Base-by-base conservation (phyloP, 108 stramenopile species). In the Pseudonitzschia multiseries region DNA sequence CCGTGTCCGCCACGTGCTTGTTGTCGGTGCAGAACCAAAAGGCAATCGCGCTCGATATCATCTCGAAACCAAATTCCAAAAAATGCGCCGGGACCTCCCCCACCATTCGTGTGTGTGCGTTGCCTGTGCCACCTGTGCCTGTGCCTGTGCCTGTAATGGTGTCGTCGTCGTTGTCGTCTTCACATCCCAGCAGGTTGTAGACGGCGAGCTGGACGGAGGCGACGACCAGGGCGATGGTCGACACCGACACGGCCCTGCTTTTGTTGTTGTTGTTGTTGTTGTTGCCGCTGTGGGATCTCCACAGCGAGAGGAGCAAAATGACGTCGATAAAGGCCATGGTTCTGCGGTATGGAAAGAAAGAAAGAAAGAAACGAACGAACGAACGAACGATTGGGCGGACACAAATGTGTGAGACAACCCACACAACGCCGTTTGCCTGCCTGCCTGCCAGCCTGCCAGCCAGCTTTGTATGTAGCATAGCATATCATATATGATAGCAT, bases 1-100 rank as follows among this genome's bases (percentile, higher is more conserved):
- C 80, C 65, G 61, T 77, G 43, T 77, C 73, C 0, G 74, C 74
- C 12, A 75, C 53, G 28, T 65, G 65, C 18, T 54, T 53, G 48
- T 83, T 83, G 70, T 83, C 82, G 65, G 80, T 79, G 42, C 82
- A 83, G 33, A 83, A 83, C 66, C 71, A 76, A 57, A 83, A 83
- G n/a, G 75, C 54, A 46, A 83, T 75, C 17, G 77, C 26, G 32
- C 65, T 54, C 17, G 36, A 57, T 12, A 83, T 59, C 24, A 80
- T 79, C 15, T 57, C 70, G 41, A 80, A 79, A 0, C 51, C 18
- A 59, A 83, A 83, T 42, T 83, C 82, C n/a, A 76, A 52, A 63
- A 66, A 79, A 53, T 83, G 82, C 22, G 79, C 82, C 1, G 52
- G 41, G 8, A 42, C 69, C 65, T 79, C 76, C 8, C 50, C 41